phyloP scores from a whole-genome alignment of 805 yeast genomes.

The Candida andamanensis region DNA sequence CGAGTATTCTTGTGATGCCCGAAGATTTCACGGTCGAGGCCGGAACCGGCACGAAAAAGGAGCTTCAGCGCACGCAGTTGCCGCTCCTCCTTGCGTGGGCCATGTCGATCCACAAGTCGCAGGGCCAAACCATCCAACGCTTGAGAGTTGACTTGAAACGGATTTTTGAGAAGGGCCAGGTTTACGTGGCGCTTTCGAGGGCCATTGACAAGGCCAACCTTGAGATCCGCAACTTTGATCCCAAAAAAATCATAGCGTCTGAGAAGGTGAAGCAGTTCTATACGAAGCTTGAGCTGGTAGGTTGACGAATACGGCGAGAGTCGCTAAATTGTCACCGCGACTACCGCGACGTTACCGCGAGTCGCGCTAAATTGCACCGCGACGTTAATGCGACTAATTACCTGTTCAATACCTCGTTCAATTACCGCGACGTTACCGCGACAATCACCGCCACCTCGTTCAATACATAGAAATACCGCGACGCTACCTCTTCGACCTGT shows the following conservation, averaged over 20 bases:
- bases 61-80: constrained; percentile 47
- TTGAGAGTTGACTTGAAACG: constrained; percentile 63
- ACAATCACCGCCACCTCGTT: no score
- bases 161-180: constrained; percentile 78
- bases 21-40: constrained; percentile 30
- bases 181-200: constrained; percentile 76
- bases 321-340: no score
- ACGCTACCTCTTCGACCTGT: no score
- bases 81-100: constrained; percentile 81
- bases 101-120: constrained; percentile 76
- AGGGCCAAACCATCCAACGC: constrained; percentile 74
- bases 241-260: constrained; percentile 43
- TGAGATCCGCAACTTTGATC: constrained; percentile 62
- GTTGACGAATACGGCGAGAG: no score
- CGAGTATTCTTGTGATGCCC: constrained; percentile 17
- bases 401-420: no score
- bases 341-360: no score
- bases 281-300: constrained; percentile 8
- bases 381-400: no score
- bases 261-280: constrained; percentile 32
- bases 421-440: no score
- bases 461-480: no score
- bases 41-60: constrained; percentile 7
- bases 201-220: constrained; percentile 63
- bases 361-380: no score